These are phyloP conservation scores for Carex scoparia DNA, from an alignment of 176 grass and related monocot genomes.

Conservation along the genomic window DNA sequence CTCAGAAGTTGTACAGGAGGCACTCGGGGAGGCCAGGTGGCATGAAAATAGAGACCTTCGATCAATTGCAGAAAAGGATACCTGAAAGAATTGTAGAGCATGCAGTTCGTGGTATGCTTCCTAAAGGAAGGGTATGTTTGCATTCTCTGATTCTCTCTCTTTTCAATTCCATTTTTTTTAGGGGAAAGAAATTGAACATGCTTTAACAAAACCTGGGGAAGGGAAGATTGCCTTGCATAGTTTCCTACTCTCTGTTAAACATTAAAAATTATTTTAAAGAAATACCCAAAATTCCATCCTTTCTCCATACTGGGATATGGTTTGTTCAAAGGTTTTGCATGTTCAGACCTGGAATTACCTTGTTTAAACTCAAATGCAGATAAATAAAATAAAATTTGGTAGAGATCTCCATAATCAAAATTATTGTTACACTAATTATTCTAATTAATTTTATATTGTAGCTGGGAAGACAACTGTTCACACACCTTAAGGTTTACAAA, in stretches of 20 bases:
- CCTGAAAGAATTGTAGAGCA: constrained; percentile 96
- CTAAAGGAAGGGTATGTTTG: constrained; percentile 81
- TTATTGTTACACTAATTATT: neutral
- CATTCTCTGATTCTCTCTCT: neutral
- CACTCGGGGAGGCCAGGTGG: constrained; percentile 95
- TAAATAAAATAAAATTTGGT: neutral
- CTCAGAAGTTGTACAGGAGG: constrained; percentile 90
- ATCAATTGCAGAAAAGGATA: constrained; percentile 97
- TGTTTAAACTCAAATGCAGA: neutral
- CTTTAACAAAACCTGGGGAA: neutral
- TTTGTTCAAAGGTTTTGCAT: neutral
- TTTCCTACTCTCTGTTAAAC: neutral
- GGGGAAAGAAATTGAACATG: neutral
- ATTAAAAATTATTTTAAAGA: neutral
- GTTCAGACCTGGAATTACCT: neutral
- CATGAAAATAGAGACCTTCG: constrained; percentile 93
- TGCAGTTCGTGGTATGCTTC: constrained; percentile 94
- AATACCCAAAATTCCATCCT: neutral
- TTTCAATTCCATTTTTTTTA: neutral
- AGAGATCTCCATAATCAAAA: too few species aligned
- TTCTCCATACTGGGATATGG: neutral
- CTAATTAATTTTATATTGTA: constrained; percentile 27
- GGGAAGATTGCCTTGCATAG: neutral
- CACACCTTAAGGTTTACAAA: constrained; percentile 96
- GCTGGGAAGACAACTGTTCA: constrained; percentile 90